These are phyloP conservation scores for Prunus yedoensis DNA, from an alignment of 331 rosid genomes.

Conservation along the genomic window DNA sequence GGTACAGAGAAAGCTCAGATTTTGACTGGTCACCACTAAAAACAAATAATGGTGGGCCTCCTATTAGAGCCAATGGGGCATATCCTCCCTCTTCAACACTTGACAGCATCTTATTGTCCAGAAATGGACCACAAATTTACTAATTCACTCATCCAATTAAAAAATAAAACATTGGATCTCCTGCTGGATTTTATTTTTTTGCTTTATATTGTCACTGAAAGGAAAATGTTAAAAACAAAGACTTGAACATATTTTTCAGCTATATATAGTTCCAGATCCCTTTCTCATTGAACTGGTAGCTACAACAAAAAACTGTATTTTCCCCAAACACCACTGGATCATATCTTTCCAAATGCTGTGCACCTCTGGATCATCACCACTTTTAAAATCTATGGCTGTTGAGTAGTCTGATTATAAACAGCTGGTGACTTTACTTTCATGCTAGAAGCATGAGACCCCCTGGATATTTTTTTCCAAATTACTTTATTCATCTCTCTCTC, in stretches of 20 bases:
- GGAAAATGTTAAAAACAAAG: conserved; percentile 5
- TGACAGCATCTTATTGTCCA: conserved; percentile 12
- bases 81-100: conserved; percentile 11
- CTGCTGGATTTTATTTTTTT: no score
- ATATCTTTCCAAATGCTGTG: not conserved
- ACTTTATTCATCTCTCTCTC: conserved; percentile 31
- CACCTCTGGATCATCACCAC: conserved; percentile 8
- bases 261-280: not conserved
- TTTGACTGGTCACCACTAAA: conserved; percentile 19
- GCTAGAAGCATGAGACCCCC: conserved; percentile 25
- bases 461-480: conserved; percentile 8
- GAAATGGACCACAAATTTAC: not conserved
- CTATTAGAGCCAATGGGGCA: not conserved
- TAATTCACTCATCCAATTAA: not conserved
- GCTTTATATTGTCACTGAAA: no score
- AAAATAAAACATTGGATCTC: not conserved
- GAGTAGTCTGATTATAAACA: conserved; percentile 30
- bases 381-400: conserved; percentile 27
- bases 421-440: conserved; percentile 23
- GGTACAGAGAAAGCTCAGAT: conserved; percentile 11
- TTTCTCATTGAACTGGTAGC: conserved; percentile 13
- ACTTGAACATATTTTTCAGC: not conserved
- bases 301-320: conserved; percentile 6
- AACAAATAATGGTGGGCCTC: conserved; percentile 12
- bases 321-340: not conserved